Evolutionary conservation across 192 early-diverging fungal species (phyloP).

Genomic region (Cladochytrium replicatum): DNA sequence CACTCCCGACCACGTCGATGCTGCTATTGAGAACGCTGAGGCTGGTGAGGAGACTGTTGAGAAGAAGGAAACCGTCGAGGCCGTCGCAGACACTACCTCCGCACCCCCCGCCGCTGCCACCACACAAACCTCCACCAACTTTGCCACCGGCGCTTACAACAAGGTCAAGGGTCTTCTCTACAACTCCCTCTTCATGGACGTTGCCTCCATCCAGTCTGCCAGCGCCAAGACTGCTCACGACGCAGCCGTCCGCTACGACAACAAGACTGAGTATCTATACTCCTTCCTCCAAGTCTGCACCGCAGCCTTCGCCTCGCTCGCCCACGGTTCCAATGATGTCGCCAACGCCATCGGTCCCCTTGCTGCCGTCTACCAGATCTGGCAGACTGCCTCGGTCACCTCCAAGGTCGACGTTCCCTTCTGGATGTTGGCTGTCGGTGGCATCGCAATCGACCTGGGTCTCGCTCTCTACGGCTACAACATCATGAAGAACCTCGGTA

Average conservation of each 20-base stretch:
- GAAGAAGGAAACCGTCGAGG: conserved; percentile 8
- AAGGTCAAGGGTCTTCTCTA: conserved; percentile 13
- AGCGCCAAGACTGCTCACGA: conserved; percentile 42
- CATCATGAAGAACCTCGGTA: conserved; percentile 69
- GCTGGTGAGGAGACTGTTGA: conserved; percentile 20
- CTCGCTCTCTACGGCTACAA: conserved; percentile 64
- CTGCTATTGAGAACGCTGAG: conserved; percentile 19
- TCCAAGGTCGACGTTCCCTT: conserved; percentile 53
- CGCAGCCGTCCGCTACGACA: conserved; percentile 57
- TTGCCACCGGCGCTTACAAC: conserved; percentile 9
- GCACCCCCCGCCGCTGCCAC: neutral
- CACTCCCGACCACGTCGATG: conserved; percentile 6
- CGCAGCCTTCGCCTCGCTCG: conserved; percentile 71
- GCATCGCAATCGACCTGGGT: conserved; percentile 65
- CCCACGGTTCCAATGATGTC: conserved; percentile 80
- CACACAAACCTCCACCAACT: neutral
- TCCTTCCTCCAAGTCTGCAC: conserved; percentile 75
- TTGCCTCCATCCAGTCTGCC: conserved; percentile 22
- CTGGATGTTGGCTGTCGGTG: conserved; percentile 68
- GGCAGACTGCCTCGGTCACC: conserved; percentile 39
- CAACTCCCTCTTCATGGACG: conserved; percentile 19
- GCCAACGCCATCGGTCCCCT: conserved; percentile 78
- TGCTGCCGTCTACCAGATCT: conserved; percentile 62
- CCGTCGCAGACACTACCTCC: conserved; percentile 2
- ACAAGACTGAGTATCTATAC: conserved; percentile 68